phyloP scores from a whole-genome alignment of 2,329 filamentous ascomycete species.

The Xylariaceae sp. region DNA sequence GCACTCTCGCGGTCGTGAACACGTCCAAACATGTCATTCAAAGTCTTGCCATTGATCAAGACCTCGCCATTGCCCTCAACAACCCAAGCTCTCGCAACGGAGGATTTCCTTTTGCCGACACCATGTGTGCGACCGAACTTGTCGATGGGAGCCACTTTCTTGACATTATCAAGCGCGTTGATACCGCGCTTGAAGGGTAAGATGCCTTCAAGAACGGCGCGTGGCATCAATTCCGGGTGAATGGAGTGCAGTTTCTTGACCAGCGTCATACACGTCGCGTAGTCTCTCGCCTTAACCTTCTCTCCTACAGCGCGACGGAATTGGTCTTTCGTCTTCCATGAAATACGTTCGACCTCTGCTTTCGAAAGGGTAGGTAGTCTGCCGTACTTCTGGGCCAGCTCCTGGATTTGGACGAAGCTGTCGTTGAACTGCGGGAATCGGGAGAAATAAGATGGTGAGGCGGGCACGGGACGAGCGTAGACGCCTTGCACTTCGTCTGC shows the following conservation, averaged over 20 bases:
- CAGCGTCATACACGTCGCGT: slow-evolving; percentile 70
- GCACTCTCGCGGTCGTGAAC: slow-evolving; percentile 94
- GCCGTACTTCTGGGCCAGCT: slow-evolving; percentile 68
- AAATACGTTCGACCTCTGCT: slow-evolving; percentile 66
- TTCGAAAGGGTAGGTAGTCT: slow-evolving; percentile 67
- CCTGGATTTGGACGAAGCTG: slow-evolving; percentile 70
- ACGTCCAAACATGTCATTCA: slow-evolving; percentile 78
- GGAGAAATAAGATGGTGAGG: slow-evolving; percentile 93
- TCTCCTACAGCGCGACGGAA: slow-evolving; percentile 73
- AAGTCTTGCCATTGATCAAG: slow-evolving; percentile 82
- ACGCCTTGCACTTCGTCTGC: slow-evolving; percentile 7
- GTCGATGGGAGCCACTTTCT: slow-evolving; percentile 67
- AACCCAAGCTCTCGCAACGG: slow-evolving; percentile 78
- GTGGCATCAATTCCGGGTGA: slow-evolving; percentile 71
- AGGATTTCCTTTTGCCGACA: slow-evolving; percentile 83
- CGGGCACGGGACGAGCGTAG: slow-evolving; percentile 73
- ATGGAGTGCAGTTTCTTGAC: slow-evolving; percentile 83
- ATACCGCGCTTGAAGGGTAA: slow-evolving; percentile 70
- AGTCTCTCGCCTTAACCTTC: slow-evolving; percentile 72
- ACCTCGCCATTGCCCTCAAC: slow-evolving; percentile 93
- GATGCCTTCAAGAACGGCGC: slow-evolving; percentile 64
- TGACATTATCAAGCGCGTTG: slow-evolving; percentile 64
- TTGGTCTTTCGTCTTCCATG: slow-evolving; percentile 77
- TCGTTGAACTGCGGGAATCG: slow-evolving; percentile 84
- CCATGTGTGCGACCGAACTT: slow-evolving; percentile 74